phyloP scores from a whole-genome alignment of 2,329 filamentous ascomycete genomes.

The Dothideomycetes sp. region DNA sequence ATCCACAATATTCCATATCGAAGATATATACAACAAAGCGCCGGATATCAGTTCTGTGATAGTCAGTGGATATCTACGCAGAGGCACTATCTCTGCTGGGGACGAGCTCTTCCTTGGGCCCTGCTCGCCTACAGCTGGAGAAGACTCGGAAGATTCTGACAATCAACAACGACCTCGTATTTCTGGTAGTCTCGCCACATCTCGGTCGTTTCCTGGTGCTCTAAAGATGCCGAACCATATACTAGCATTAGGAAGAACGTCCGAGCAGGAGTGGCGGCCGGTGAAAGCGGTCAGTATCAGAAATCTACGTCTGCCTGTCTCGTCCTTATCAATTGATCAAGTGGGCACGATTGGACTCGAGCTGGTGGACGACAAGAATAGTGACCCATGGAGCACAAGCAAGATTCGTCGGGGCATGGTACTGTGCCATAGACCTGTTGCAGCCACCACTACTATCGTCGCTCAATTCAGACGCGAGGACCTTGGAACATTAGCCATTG shows the following conservation, averaged over 20 bases:
- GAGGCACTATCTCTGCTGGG: constrained; percentile 67
- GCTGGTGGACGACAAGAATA: constrained; percentile 32
- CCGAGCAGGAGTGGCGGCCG: constrained; percentile 63
- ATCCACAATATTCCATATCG: constrained; percentile 65
- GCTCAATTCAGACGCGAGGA: constrained; percentile 61
- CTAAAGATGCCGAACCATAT: constrained; percentile 19
- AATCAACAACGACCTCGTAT: constrained; percentile 21
- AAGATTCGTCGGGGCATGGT: constrained; percentile 71
- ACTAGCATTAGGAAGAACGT: constrained; percentile 13
- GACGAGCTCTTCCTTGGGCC: constrained; percentile 73
- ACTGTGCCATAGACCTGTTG: constrained; percentile 52
- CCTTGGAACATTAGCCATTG: constrained; percentile 54
- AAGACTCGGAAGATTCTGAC: constrained; percentile 29
- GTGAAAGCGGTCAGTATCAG: constrained; percentile 79
- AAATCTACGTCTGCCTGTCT: constrained; percentile 76
- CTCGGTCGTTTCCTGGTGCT: constrained; percentile 41
- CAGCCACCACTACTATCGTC: constrained; percentile 40
- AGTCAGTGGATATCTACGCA: constrained; percentile 74
- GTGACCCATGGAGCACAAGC: constrained; percentile 23
- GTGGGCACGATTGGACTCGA: constrained; percentile 81
- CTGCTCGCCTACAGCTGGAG: constrained; percentile 32
- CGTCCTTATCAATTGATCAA: constrained; percentile 66
- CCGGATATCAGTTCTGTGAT: constrained; percentile 40
- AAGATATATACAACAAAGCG: constrained; percentile 71
- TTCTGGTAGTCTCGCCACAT: constrained; percentile 29